Conservation (phyloP, 177 flowering plant species). For the Vitis hybrid region DNA sequence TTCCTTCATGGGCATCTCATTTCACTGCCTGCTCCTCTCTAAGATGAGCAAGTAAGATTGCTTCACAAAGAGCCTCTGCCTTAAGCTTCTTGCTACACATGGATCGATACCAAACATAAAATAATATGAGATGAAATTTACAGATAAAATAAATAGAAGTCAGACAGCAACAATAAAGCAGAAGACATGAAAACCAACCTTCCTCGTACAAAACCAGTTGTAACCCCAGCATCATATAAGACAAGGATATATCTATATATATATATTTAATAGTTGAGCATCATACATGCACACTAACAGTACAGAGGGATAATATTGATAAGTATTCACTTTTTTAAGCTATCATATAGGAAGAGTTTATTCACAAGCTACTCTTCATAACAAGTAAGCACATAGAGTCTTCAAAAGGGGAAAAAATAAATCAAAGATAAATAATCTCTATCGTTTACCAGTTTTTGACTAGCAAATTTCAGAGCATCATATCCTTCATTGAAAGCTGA, state of each 20-base stretch:
- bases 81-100: conserved; percentile 63
- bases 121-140: background rate
- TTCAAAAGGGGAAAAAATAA: too few relatives aligned
- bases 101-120: background rate
- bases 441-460: conserved; percentile 49
- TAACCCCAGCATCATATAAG: conserved; percentile 6
- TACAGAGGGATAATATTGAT: too few relatives aligned
- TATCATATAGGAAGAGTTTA: too few relatives aligned
- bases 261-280: too few relatives aligned
- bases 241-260: too few relatives aligned
- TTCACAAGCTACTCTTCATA: too few relatives aligned
- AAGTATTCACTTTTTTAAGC: too few relatives aligned
- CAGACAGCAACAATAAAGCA: background rate
- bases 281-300: too few relatives aligned
- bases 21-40: conserved; percentile 69
- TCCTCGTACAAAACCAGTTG: conserved; percentile 86
- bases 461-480: conserved; percentile 56
- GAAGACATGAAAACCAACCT: conserved; percentile 44
- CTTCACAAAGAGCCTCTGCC: conserved; percentile 76
- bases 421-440: too few relatives aligned
- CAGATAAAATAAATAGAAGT: background rate
- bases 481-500: conserved; percentile 77
- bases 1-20: conserved; percentile 31
- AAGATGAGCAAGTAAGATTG: conserved; percentile 49
- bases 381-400: too few relatives aligned